Evolutionary conservation across 1,139 yeast genomes (phyloP).

Genomic region (Oligophagozyma castellii): DNA sequence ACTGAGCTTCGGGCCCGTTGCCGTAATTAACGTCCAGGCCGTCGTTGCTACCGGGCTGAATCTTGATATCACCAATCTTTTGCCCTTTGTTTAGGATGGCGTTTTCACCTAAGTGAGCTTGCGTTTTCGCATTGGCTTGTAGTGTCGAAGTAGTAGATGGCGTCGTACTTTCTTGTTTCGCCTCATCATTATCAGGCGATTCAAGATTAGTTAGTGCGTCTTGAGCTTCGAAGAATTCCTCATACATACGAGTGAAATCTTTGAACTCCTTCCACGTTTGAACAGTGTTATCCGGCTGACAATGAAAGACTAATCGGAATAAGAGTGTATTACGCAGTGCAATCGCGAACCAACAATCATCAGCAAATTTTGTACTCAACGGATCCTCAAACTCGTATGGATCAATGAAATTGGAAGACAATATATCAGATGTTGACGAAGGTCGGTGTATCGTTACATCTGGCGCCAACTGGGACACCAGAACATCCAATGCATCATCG

Average conservation of each 20-base stretch:
- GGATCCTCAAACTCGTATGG: constrained; percentile 89
- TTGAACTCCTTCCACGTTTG: constrained; percentile 84
- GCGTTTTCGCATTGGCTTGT: constrained; percentile 7
- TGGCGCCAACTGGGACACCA: constrained; percentile 26
- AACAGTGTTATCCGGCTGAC: constrained; percentile 89
- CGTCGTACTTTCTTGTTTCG: constrained; percentile 1
- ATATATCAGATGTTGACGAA: constrained; percentile 5
- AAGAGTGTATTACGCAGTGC: constrained; percentile 77
- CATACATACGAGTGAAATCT: constrained; percentile 41
- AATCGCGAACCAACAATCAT: constrained; percentile 75
- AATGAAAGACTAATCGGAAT: constrained; percentile 75
- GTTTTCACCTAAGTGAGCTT: not conserved
- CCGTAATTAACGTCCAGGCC: constrained; percentile 4
- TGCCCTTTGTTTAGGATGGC: constrained; percentile 1
- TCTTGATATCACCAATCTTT: constrained; percentile 4
- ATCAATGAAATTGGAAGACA: constrained; percentile 38
- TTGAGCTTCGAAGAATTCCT: constrained; percentile 45
- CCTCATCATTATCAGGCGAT: constrained; percentile 2
- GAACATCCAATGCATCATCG: constrained; percentile 33
- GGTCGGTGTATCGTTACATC: constrained; percentile 11
- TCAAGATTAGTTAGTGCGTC: constrained; percentile 24
- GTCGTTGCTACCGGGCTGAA: not conserved
- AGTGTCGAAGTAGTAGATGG: constrained; percentile 6
- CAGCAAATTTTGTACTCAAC: constrained; percentile 58
- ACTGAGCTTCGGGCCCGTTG: not conserved